Evolutionary conservation across 73 alveolate species (phyloP), one percentile per base, ranked within the genome.

Genomic region (Paramecium caudatum): DNA sequence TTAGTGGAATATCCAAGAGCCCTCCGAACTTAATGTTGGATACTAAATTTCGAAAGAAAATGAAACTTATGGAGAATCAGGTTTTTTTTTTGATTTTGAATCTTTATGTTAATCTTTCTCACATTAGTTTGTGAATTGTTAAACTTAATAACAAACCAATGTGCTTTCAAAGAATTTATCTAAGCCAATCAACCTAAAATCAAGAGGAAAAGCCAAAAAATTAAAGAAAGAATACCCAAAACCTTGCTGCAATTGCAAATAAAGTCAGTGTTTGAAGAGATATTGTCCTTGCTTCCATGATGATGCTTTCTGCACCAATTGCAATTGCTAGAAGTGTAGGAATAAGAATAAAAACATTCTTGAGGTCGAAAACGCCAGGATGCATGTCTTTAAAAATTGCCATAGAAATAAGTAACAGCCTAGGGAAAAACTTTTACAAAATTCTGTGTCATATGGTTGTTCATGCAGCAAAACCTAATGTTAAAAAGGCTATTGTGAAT

Each of bases 401-500:
- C 55, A 70, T 85, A 5, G 95, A 85, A 90, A 94, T 91, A 85
- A 94, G 83, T 50, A 91, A 86, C 65, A 74, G 88, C 50, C 91
- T 74, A 6, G 78, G 61, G 91, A 84, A 88, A 80, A 94, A 92
- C 48, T 94, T 92, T 91, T 74, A 8, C 19, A 63, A 0, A 16
- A 39, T 5, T 12, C 5, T 41, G 86, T 91, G 43, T 25, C 48
- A 32, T 65, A 65, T 65, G 83, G 83, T 32, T 94, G 97, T 43
- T 78, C 83, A 80, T 94, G 97, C 83, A 94, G 65, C 61, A 91
- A 91, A 65, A 88, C 97, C 27, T 68, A 88, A 82, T 94, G 97
- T 37, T 21, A 47, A 8, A 94, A 94, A 86, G 91, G 91, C 47
- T 94, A 94, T 94, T 94, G 97, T 85, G 97, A 94, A 82, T 94